Percentiles rank a stretch among this genome's conserved stretches.
Evolutionary conservation across 495 filamentous ascomycete species (phyloP).

Genomic region (Penicillium chermesinum): DNA sequence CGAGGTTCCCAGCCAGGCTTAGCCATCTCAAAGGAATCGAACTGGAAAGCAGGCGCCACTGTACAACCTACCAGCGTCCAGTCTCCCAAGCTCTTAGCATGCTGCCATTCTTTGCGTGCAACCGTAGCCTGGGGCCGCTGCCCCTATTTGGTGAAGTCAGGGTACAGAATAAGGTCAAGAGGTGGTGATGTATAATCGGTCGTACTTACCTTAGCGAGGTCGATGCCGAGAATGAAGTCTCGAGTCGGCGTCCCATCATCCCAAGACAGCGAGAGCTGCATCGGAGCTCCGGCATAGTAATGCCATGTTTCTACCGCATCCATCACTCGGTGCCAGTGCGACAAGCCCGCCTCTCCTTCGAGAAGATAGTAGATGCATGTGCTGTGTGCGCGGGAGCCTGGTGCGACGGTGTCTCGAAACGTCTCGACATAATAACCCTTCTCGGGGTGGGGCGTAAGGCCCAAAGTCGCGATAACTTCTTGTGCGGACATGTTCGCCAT

Average conservation of each 20-base stretch:
- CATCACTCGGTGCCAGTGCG: constrained; percentile 41
- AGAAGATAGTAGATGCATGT: constrained; percentile 49
- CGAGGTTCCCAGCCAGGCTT: constrained; percentile 29
- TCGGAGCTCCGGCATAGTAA: constrained; percentile 44
- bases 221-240: constrained; percentile 28
- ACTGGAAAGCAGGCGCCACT: constrained; percentile 37
- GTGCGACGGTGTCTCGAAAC: constrained; percentile 31
- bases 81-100: constrained; percentile 33
- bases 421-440: constrained; percentile 45
- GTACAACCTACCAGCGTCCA: constrained; percentile 48
- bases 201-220: constrained; percentile 24
- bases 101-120: constrained; percentile 36
- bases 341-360: constrained; percentile 27
- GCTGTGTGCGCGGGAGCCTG: constrained; percentile 36
- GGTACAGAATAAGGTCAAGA: background rate
- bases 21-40: constrained; percentile 32
- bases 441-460: constrained; percentile 37
- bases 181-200: background rate
- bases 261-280: constrained; percentile 33
- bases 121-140: constrained; percentile 41
- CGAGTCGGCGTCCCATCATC: constrained; percentile 28
- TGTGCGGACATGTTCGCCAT: constrained; percentile 14
- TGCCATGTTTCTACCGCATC: constrained; percentile 47
- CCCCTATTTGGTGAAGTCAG: background rate
- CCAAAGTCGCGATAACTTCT: constrained; percentile 33